Evolutionary conservation across 2,329 filamentous ascomycete species (phyloP).

Genomic region (Alternaria angustiovoidea): DNA sequence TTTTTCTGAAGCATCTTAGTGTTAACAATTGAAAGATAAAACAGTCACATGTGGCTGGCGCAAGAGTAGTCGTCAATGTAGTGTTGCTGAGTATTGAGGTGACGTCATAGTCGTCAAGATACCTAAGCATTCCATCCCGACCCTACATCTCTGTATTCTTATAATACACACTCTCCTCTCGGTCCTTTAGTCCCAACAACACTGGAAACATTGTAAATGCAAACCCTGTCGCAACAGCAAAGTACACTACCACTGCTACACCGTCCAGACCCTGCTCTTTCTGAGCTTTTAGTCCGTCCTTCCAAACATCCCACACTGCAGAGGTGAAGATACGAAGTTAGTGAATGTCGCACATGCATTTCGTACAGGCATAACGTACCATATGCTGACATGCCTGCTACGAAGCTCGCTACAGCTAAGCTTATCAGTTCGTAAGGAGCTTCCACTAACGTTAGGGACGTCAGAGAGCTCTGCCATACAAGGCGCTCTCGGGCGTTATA

Average conservation of each 20-base stretch:
- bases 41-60: neutral
- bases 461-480: conserved; percentile 25
- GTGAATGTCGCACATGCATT: neutral
- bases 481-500: neutral
- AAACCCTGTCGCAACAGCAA: conserved; percentile 17
- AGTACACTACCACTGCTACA: conserved; percentile 13
- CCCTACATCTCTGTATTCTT: neutral
- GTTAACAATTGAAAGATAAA: neutral
- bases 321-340: neutral
- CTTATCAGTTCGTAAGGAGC: conserved; percentile 28
- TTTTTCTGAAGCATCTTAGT: neutral
- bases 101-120: neutral
- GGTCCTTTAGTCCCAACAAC: conserved; percentile 13
- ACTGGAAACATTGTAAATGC: conserved; percentile 18
- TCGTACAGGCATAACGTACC: neutral
- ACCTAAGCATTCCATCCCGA: neutral
- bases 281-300: conserved; percentile 7
- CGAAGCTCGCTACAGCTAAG: conserved; percentile 22
- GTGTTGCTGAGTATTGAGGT: neutral
- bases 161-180: neutral
- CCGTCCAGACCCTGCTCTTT: neutral
- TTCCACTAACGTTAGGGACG: conserved; percentile 23
- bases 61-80: too few species aligned
- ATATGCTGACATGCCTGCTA: conserved; percentile 26
- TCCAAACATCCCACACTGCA: conserved; percentile 20